phyloP scores from a whole-genome alignment of 805 yeast genomes.

The Teunomyces gatunensis region DNA sequence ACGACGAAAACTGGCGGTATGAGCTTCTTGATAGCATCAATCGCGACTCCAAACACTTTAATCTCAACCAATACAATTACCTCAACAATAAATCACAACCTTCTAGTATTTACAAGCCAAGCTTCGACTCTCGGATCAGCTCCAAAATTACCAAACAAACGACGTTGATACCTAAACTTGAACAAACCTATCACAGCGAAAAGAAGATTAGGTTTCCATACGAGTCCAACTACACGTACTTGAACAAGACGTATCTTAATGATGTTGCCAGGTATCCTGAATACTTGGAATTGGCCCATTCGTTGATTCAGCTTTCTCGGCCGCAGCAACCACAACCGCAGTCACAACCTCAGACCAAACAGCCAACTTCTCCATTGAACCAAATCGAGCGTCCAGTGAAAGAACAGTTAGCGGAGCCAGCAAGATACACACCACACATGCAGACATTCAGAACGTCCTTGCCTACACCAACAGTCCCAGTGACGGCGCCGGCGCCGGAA shows the following conservation, averaged over 20 bases:
- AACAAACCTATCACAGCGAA: constrained; percentile 18
- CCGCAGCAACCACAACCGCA: constrained; percentile 2
- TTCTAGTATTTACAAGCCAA: constrained; percentile 23
- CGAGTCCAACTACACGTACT: constrained; percentile 51
- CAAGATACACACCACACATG: not conserved
- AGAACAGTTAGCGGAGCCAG: not conserved
- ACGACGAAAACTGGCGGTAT: constrained; percentile 44
- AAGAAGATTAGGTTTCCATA: constrained; percentile 50
- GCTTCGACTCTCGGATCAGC: constrained; percentile 37
- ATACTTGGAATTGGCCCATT: constrained; percentile 46
- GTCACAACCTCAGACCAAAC: not conserved
- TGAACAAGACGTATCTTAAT: constrained; percentile 45
- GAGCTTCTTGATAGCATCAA: constrained; percentile 37
- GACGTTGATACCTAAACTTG: constrained; percentile 16
- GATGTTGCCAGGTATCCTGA: constrained; percentile 50
- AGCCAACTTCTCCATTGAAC: not conserved
- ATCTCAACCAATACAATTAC: constrained; percentile 28
- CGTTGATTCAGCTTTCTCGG: constrained; percentile 35
- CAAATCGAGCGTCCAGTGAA: not conserved
- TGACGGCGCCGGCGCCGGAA: not conserved
- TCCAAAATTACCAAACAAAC: constrained; percentile 21
- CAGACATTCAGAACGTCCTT: not conserved
- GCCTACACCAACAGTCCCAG: not conserved
- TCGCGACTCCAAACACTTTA: constrained; percentile 21
- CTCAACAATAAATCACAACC: constrained; percentile 18